A percentile compares a stretch with the other conserved stretches of the same genome.
Evolutionary conservation across 495 filamentous ascomycete genomes (phyloP).

Genomic region (Penicillium lividum): DNA sequence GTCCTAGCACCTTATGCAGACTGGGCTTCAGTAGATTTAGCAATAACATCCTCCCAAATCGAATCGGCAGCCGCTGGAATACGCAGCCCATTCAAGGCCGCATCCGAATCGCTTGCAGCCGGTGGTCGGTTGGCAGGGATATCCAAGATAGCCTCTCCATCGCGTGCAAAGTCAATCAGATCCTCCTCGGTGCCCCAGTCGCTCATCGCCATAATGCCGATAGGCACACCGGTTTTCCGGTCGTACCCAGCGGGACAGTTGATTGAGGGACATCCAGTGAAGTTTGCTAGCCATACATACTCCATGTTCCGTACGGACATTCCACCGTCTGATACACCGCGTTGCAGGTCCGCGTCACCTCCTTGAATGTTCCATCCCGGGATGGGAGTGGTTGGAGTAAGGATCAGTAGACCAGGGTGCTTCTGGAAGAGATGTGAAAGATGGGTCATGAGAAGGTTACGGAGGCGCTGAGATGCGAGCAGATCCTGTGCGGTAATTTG

Average conservation of each 20-base stretch:
- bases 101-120: not conserved
- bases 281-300: conserved; percentile 88
- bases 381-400: conserved; percentile 77
- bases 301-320: conserved; percentile 75
- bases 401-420: conserved; percentile 74
- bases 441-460: conserved; percentile 80
- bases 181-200: conserved; percentile 88
- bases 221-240: conserved; percentile 57
- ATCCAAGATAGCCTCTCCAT: conserved; percentile 59
- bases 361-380: conserved; percentile 68
- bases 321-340: conserved; percentile 75
- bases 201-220: conserved; percentile 87
- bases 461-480: conserved; percentile 71
- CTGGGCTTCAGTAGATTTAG: conserved; percentile 19
- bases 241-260: conserved; percentile 75
- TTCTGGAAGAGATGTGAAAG: conserved; percentile 68
- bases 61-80: conserved; percentile 25
- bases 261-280: conserved; percentile 77
- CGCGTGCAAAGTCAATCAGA: conserved; percentile 71
- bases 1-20: conserved; percentile 3
- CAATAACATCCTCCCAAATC: conserved; percentile 44
- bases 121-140: conserved; percentile 19
- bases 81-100: conserved; percentile 18
- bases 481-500: conserved; percentile 70
- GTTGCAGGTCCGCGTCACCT: conserved; percentile 53